These are phyloP conservation scores for Penicillium dipodomyicola DNA, from an alignment of 495 filamentous ascomycete genomes.

Conservation along the genomic window DNA sequence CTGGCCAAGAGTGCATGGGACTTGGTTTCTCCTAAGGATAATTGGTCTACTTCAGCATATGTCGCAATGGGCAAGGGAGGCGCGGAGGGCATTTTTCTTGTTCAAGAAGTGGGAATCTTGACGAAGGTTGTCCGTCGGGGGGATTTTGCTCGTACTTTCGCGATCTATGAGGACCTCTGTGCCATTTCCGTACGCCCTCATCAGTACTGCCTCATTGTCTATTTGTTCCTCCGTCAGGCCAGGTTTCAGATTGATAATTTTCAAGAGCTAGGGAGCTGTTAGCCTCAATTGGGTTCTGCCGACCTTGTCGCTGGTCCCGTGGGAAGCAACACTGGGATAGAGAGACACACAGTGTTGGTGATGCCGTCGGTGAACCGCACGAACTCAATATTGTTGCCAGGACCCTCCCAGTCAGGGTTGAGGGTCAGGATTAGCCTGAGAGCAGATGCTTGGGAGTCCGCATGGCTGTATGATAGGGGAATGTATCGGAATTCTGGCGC, in stretches of 20 bases:
- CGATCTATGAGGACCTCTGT: slow-evolving; percentile 96
- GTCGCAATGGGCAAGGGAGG: slow-evolving; percentile 35
- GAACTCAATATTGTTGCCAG: slow-evolving; percentile 77
- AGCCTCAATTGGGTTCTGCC: slow-evolving; percentile 14
- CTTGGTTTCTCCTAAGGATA: slow-evolving; percentile 58
- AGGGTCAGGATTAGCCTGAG: slow-evolving; percentile 74
- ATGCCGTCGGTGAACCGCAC: slow-evolving; percentile 95
- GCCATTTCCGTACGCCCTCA: slow-evolving; percentile 91
- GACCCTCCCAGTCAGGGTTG: slow-evolving; percentile 76
- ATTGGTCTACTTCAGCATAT: slow-evolving; percentile 38
- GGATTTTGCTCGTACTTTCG: slow-evolving; percentile 63
- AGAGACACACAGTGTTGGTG: slow-evolving; percentile 78
- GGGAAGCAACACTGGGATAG: slow-evolving; percentile 6
- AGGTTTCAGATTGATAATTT: slow-evolving; percentile 77
- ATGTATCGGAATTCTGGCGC: slow-evolving; percentile 53
- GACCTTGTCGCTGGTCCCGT: background rate
- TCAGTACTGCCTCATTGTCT: slow-evolving; percentile 82
- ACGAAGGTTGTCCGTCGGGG: slow-evolving; percentile 11
- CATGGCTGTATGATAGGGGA: slow-evolving; percentile 70
- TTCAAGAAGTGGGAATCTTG: slow-evolving; percentile 25
- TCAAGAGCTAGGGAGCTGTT: slow-evolving; percentile 59
- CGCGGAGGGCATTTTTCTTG: slow-evolving; percentile 6
- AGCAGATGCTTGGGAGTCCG: slow-evolving; percentile 73
- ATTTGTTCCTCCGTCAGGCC: slow-evolving; percentile 74
- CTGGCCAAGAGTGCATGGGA: slow-evolving; percentile 74